phyloP scores from a whole-genome alignment of 1,139 yeast species.

The Kodamaea derodonti region DNA sequence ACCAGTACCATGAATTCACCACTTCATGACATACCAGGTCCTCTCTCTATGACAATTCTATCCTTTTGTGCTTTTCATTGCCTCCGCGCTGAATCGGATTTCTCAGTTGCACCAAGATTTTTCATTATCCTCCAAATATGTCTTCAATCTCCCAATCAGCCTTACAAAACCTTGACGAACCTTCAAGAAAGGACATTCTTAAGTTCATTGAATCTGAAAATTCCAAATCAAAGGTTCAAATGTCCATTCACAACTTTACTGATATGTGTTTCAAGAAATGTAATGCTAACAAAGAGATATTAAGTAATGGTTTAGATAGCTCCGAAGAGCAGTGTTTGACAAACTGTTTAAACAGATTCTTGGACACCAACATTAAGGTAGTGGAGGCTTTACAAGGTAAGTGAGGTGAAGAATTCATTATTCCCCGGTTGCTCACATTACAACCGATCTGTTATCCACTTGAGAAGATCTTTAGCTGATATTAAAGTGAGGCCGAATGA shows the following conservation, averaged over 20 bases:
- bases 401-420: no score
- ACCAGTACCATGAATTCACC: no score
- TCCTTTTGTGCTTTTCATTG: no score
- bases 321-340: constrained; percentile 70
- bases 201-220: constrained; percentile 78
- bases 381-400: constrained; percentile 54
- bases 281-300: constrained; percentile 47
- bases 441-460: no score
- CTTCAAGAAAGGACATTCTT: constrained; percentile 69
- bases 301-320: constrained; percentile 47
- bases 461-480: no score
- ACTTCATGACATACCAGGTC: no score
- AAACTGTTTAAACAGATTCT: constrained; percentile 80
- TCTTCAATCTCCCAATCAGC: constrained; percentile 58
- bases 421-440: no score
- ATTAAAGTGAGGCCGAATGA: no score
- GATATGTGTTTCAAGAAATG: constrained; percentile 91
- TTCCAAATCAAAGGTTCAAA: constrained; percentile 83
- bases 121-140: constrained; percentile 28
- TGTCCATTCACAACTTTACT: constrained; percentile 81
- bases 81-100: no score
- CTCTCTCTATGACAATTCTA: no score
- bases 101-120: constrained; percentile 2
- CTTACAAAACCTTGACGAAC: constrained; percentile 63
- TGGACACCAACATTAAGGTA: constrained; percentile 83